These are phyloP conservation scores for Cryptosporidium baileyi DNA, from an alignment of 169 alveolate species.

Conservation along the genomic window DNA sequence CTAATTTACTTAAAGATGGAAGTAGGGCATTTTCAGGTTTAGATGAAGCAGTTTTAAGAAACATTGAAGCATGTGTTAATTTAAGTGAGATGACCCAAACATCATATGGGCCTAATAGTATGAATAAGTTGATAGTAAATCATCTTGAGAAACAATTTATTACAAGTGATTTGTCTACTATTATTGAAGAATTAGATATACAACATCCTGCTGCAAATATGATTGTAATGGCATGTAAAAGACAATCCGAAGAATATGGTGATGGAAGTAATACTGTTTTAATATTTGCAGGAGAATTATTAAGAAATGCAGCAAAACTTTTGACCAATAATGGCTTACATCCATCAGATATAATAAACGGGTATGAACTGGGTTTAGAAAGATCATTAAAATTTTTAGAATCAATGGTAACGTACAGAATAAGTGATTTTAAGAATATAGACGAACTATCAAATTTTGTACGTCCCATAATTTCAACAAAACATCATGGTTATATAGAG, in stretches of 20 bases:
- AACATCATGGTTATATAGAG: conserved; percentile 82
- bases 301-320: conserved; percentile 90
- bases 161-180: conserved; percentile 96
- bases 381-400: conserved; percentile 85
- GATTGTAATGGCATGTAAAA: conserved; percentile 95
- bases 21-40: conserved; percentile 89
- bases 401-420: conserved; percentile 56
- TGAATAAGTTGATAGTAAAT: conserved; percentile 96
- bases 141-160: conserved; percentile 95
- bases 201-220: conserved; percentile 99
- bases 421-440: conserved; percentile 71
- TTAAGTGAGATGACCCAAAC: conserved; percentile 92
- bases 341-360: conserved; percentile 93
- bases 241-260: conserved; percentile 96
- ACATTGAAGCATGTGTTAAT: conserved; percentile 93
- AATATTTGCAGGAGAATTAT: conserved; percentile 95
- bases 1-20: conserved; percentile 83
- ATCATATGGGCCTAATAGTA: conserved; percentile 96
- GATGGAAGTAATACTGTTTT: conserved; percentile 97
- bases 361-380: conserved; percentile 95
- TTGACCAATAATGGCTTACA: conserved; percentile 93
- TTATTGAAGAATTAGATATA: conserved; percentile 96
- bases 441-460: conserved; percentile 71
- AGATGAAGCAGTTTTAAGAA: conserved; percentile 91
- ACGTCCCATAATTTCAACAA: conserved; percentile 76